Percentiles rank a stretch among this genome's conserved stretches.
phyloP scores from a whole-genome alignment of 2,329 filamentous ascomycete species.

The Fusarium heterosporum region DNA sequence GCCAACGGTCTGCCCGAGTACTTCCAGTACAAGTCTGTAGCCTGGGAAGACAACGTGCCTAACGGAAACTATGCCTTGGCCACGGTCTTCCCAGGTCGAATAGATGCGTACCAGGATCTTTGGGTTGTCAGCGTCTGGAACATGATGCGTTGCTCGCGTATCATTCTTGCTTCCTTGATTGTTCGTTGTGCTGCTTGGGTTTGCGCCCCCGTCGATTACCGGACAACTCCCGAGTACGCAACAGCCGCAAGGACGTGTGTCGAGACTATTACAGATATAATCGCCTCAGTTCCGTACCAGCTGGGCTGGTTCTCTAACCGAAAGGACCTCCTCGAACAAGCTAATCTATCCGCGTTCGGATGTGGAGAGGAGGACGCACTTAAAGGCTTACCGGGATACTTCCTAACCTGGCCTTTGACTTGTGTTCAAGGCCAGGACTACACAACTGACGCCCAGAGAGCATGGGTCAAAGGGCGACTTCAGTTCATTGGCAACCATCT shows the following conservation, averaged over 20 bases:
- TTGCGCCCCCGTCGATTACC: constrained; percentile 69
- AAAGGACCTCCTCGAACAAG: constrained; percentile 55
- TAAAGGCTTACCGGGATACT: constrained; percentile 69
- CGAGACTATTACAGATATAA: constrained; percentile 68
- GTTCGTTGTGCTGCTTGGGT: constrained; percentile 72
- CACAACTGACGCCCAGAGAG: constrained; percentile 67
- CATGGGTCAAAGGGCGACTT: constrained; percentile 66
- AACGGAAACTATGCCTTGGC: constrained; percentile 64
- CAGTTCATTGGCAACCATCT: constrained; percentile 66
- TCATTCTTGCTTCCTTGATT: constrained; percentile 66
- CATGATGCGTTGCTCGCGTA: constrained; percentile 63
- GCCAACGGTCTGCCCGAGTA: constrained; percentile 61
- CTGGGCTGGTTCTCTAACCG: constrained; percentile 68
- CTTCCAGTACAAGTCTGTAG: constrained; percentile 65
- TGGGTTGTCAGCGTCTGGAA: constrained; percentile 71
- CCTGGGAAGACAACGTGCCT: constrained; percentile 67
- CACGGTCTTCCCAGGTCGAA: constrained; percentile 69
- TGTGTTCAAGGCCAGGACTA: constrained; percentile 68
- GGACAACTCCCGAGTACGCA: constrained; percentile 71
- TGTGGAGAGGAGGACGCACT: constrained; percentile 62
- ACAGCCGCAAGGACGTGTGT: constrained; percentile 63
- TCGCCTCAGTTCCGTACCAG: constrained; percentile 71
- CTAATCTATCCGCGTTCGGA: constrained; percentile 59
- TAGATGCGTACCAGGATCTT: constrained; percentile 70
- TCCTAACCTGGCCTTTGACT: constrained; percentile 69